Evolutionary conservation across 768 basidiomycete species (phyloP).

Genomic region (Rhodotorula paludigena): DNA sequence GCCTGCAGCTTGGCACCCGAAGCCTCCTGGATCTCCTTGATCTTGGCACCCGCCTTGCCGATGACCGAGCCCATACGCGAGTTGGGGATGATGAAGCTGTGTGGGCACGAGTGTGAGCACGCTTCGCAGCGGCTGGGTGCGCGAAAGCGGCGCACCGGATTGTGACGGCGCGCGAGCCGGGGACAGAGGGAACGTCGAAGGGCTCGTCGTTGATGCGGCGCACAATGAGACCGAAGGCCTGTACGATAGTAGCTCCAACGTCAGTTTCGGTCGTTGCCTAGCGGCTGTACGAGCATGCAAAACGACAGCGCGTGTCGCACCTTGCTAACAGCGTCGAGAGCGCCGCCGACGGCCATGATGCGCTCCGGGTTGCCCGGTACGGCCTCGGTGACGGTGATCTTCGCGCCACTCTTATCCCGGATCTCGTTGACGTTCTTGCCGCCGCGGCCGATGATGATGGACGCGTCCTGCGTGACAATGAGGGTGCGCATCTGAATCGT

Average conservation of each 20-base stretch:
- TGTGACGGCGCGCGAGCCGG: conserved; percentile 94
- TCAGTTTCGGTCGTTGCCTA: too few species aligned
- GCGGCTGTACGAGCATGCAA: too few species aligned
- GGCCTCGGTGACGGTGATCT: conserved; percentile 95
- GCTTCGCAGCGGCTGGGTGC: not conserved
- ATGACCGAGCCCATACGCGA: conserved; percentile 99
- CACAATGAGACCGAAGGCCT: conserved; percentile 98
- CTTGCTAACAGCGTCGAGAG: conserved; percentile 97
- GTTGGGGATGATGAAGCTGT: conserved; percentile 79
- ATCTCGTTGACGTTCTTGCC: conserved; percentile 98
- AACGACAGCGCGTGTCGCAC: too few species aligned
- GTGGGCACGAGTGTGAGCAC: not conserved
- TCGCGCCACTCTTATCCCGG: conserved; percentile 90
- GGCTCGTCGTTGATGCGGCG: conserved; percentile 98
- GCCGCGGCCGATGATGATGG: conserved; percentile 94
- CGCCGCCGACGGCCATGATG: conserved; percentile 91
- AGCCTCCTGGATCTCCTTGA: conserved; percentile 99
- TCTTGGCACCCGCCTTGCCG: conserved; percentile 94
- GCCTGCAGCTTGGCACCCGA: conserved; percentile 94
- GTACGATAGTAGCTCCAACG: not conserved
- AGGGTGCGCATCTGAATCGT: conserved; percentile 96
- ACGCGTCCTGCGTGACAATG: conserved; percentile 98
- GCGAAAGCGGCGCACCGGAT: conserved; percentile 66
- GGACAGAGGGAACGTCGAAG: conserved; percentile 93
- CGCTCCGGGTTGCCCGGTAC: conserved; percentile 99